Conservation (phyloP, 495 filamentous ascomycete genomes). For the Pyrenopolyporus hunteri region DNA sequence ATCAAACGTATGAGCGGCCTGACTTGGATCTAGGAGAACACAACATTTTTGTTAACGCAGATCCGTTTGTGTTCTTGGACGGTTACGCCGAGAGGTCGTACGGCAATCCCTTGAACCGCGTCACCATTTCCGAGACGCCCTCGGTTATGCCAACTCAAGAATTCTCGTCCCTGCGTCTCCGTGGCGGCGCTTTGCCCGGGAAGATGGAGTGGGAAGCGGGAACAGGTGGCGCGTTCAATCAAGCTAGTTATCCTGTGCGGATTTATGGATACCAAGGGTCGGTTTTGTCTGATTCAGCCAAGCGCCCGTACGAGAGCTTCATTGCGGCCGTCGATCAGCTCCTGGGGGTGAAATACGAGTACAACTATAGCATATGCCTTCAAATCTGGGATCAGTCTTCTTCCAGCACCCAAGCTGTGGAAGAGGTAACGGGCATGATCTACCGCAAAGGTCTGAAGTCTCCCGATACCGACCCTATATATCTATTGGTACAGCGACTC, state of each 20-base stretch:
- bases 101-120: background rate
- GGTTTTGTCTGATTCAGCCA: background rate
- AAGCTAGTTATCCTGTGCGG: background rate
- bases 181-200: slow-evolving; percentile 28
- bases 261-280: slow-evolving; percentile 27
- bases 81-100: slow-evolving; percentile 10
- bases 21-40: slow-evolving; percentile 24
- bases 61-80: slow-evolving; percentile 30
- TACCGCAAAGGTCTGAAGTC: background rate
- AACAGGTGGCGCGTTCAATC: background rate
- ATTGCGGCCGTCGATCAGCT: slow-evolving; percentile 19
- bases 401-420: background rate
- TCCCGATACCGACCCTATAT: background rate
- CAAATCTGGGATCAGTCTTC: slow-evolving; percentile 26
- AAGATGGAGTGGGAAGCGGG: background rate
- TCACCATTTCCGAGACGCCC: background rate
- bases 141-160: background rate
- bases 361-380: slow-evolving; percentile 25
- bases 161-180: slow-evolving; percentile 26
- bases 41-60: background rate
- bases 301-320: background rate
- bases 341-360: background rate
- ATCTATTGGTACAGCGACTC: slow-evolving; percentile 2
- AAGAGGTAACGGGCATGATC: slow-evolving; percentile 10
- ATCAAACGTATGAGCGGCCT: background rate